These are phyloP conservation scores for Rhizopus microsporus DNA, from an alignment of 371 early-diverging fungal genomes.

Conservation along the genomic window DNA sequence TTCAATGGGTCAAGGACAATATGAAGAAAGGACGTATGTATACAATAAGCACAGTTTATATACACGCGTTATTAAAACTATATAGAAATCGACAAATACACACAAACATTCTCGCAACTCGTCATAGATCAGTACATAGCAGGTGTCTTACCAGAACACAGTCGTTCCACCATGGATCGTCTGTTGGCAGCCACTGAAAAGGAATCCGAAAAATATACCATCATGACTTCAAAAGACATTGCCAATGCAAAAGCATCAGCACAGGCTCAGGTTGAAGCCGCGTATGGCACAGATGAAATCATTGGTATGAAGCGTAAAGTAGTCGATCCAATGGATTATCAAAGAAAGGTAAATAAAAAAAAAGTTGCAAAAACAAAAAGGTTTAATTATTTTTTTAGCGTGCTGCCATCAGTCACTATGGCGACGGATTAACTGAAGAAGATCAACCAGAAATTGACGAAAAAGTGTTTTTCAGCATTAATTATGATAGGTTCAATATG, in stretches of 20 bases:
- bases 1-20: conserved; percentile 30
- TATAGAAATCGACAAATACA: conserved; percentile 40
- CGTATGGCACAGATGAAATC: conserved; percentile 46
- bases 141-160: conserved; percentile 66
- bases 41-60: not conserved
- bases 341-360: conserved; percentile 22
- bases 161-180: conserved; percentile 64
- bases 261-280: conserved; percentile 56
- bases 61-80: not conserved
- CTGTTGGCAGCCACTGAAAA: conserved; percentile 64
- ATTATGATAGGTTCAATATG: conserved; percentile 78
- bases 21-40: conserved; percentile 36
- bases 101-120: conserved; percentile 53
- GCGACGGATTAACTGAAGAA: conserved; percentile 33
- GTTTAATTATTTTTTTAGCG: conserved; percentile 9
- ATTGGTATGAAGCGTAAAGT: conserved; percentile 70
- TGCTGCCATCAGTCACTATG: conserved; percentile 27
- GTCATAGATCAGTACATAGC: conserved; percentile 62
- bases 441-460: conserved; percentile 56
- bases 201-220: conserved; percentile 59
- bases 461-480: conserved; percentile 66
- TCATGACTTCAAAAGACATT: conserved; percentile 69
- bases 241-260: conserved; percentile 53
- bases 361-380: not conserved
- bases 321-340: conserved; percentile 32